Evolutionary conservation across 306 rosid genomes (phyloP).

Genomic region (Fragaria vesca): DNA sequence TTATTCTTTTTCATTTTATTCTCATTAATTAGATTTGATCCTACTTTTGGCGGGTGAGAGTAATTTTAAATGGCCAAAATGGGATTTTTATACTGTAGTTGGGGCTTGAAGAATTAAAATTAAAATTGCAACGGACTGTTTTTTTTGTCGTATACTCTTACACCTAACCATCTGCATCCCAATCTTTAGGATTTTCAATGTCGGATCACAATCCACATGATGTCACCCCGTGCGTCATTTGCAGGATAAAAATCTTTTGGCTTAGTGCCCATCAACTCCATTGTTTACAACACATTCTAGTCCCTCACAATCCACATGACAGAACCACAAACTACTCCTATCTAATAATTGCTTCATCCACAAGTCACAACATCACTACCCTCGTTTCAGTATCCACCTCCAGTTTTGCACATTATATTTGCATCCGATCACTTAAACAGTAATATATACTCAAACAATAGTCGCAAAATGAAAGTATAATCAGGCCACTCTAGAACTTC

Average conservation of each 20-base stretch:
- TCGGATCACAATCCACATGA: not conserved
- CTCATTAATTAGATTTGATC: not conserved
- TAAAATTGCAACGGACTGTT: not conserved
- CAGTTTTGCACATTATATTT: not conserved
- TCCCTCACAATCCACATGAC: not conserved
- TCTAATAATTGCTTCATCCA: not conserved
- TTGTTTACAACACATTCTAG: not conserved
- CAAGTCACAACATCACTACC: not conserved
- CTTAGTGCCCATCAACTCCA: not conserved
- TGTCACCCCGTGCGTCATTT: slow-evolving; percentile 24
- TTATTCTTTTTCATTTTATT: no score
- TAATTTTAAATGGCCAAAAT: not conserved
- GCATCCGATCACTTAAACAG: not conserved
- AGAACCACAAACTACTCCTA: not conserved
- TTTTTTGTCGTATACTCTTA: not conserved
- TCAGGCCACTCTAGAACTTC: no score
- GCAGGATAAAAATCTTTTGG: not conserved
- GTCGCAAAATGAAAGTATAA: no score
- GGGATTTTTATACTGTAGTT: not conserved
- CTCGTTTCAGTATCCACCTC: not conserved
- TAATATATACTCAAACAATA: not conserved
- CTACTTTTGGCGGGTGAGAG: not conserved
- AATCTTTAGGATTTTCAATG: not conserved
- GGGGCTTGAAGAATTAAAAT: not conserved
- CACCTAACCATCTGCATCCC: not conserved